Evolutionary conservation across 768 basidiomycete species (phyloP).

Genomic region (Tulasnella sp.): DNA sequence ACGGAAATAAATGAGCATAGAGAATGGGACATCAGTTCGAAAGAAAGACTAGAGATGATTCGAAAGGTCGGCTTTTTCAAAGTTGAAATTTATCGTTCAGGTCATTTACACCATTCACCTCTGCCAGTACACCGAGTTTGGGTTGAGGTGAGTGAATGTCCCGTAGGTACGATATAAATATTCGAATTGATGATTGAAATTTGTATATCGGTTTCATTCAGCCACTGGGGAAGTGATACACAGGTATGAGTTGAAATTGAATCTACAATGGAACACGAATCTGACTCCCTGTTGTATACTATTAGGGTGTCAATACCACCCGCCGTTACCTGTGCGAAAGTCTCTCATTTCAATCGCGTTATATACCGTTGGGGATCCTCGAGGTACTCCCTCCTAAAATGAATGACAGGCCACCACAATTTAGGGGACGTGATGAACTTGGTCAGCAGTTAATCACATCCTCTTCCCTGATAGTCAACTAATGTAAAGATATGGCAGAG

Average conservation of each 20-base stretch:
- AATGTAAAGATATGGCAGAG: slow-evolving; percentile 39
- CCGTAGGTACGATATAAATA: slow-evolving; percentile 6
- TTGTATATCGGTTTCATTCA: no score
- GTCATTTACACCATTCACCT: not conserved
- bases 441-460: slow-evolving; percentile 34
- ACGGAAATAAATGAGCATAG: slow-evolving; percentile 87
- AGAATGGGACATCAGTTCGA: slow-evolving; percentile 88
- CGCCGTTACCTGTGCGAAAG: slow-evolving; percentile 92
- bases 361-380: slow-evolving; percentile 86
- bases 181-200: no score
- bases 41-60: slow-evolving; percentile 71
- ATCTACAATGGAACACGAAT: no score
- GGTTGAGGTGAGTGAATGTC: slow-evolving; percentile 48
- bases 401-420: slow-evolving; percentile 86
- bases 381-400: slow-evolving; percentile 70
- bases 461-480: not conserved
- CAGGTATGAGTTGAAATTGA: no score
- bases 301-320: slow-evolving; percentile 71
- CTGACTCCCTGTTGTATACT: no score
- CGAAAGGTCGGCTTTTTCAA: slow-evolving; percentile 43
- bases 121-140: slow-evolving; percentile 71
- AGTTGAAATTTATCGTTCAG: no score
- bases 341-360: slow-evolving; percentile 92
- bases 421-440: slow-evolving; percentile 77
- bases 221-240: slow-evolving; percentile 80